A percentile compares a stretch with the other conserved stretches of the same genome.
Evolutionary conservation across 352 stramenopile genomes (phyloP).

Genomic region (Phytophthora pini): DNA sequence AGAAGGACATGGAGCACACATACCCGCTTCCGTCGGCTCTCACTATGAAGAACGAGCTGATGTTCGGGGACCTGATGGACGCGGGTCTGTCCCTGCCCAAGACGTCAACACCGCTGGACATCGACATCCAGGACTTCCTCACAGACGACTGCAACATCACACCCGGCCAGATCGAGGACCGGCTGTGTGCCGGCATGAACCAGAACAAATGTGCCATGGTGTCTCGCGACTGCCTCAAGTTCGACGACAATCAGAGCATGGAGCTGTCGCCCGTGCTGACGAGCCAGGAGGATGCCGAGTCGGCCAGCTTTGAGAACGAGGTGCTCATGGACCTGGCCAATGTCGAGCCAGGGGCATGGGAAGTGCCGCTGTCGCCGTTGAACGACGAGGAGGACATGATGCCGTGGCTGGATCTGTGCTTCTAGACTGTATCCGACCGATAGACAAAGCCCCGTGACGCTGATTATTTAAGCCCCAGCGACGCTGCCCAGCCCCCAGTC

Average conservation of each 20-base stretch:
- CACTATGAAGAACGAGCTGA: conserved; percentile 58
- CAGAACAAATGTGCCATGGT: conserved; percentile 68
- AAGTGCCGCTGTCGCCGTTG: conserved; percentile 81
- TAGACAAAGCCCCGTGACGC: conserved; percentile 34
- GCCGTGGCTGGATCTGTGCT: conserved; percentile 86
- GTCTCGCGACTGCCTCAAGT: conserved; percentile 75
- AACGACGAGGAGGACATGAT: conserved; percentile 88
- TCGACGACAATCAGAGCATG: conserved; percentile 38
- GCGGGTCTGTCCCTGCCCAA: conserved; percentile 40
- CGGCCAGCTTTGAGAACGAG: conserved; percentile 66
- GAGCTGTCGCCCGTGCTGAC: conserved; percentile 31
- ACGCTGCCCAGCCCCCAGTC: conserved; percentile 23
- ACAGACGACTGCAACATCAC: conserved; percentile 82
- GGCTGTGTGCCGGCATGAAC: conserved; percentile 39
- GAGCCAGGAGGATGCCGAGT: conserved; percentile 37
- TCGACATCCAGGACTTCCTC: conserved; percentile 84
- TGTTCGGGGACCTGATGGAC: conserved; percentile 44
- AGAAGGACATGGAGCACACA: conserved; percentile 47
- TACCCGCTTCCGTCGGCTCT: conserved; percentile 47
- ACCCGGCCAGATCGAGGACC: conserved; percentile 51
- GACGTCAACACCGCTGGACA: conserved; percentile 48
- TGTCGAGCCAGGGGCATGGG: conserved; percentile 79
- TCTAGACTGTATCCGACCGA: conserved; percentile 51
- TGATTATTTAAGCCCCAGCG: conserved; percentile 58
- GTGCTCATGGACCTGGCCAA: conserved; percentile 76